These are phyloP conservation scores for Gossypium laxum DNA, from an alignment of 441 rosid species.

Conservation along the genomic window DNA sequence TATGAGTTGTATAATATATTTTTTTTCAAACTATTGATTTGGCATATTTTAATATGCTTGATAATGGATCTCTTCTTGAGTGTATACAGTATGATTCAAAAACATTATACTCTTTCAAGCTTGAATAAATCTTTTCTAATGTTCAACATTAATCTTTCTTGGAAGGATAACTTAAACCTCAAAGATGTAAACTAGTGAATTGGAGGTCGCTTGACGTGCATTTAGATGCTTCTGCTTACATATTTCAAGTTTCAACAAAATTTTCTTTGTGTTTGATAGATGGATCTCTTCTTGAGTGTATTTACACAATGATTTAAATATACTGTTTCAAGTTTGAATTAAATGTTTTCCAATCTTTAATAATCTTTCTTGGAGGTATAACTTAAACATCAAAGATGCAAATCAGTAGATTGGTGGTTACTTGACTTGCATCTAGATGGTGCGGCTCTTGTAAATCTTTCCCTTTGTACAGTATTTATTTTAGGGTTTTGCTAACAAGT, in stretches of 20 bases:
- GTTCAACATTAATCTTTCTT: background rate
- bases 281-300: background rate
- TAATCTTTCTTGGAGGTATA: background rate
- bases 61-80: background rate
- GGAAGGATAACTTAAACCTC: background rate
- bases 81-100: background rate
- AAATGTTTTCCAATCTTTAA: background rate
- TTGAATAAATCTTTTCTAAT: background rate
- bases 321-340: background rate
- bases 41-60: slow-evolving; percentile 1
- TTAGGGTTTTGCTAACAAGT: background rate
- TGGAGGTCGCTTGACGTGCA: background rate
- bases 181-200: background rate
- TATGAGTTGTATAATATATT: background rate
- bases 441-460: background rate
- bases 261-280: background rate
- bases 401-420: background rate
- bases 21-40: background rate
- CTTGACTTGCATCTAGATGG: background rate
- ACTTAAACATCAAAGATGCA: slow-evolving; percentile 7
- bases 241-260: background rate
- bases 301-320: background rate
- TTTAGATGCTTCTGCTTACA: background rate
- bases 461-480: background rate
- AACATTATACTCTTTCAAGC: background rate